These are phyloP conservation scores for Colletotrichum tanaceti DNA, from an alignment of 2,329 filamentous ascomycete species.

Conservation along the genomic window DNA sequence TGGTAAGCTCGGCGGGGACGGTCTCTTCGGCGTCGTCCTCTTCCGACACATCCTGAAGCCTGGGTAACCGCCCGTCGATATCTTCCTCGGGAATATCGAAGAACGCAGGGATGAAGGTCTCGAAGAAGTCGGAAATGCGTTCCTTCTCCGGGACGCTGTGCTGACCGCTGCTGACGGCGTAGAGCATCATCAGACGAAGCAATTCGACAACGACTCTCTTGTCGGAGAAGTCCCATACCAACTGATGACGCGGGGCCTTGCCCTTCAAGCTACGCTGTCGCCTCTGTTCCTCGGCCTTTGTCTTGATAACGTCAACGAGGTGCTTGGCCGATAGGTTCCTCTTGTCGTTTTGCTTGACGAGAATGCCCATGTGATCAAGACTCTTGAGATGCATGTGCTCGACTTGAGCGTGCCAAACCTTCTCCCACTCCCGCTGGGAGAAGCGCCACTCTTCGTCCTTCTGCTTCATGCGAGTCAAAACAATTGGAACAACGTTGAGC, in stretches of 20 bases:
- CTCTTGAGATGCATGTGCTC: slow-evolving; percentile 95
- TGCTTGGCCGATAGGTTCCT: slow-evolving; percentile 90
- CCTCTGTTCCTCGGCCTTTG: slow-evolving; percentile 90
- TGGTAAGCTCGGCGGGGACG: slow-evolving; percentile 76
- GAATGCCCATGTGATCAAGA: slow-evolving; percentile 94
- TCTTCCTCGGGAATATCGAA: slow-evolving; percentile 80
- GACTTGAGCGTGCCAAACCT: slow-evolving; percentile 97
- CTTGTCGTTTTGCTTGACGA: slow-evolving; percentile 90
- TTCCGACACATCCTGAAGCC: slow-evolving; percentile 75
- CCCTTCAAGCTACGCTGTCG: slow-evolving; percentile 73
- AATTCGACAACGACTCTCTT: slow-evolving; percentile 74
- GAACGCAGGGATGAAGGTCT: slow-evolving; percentile 80
- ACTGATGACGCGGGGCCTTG: slow-evolving; percentile 76
- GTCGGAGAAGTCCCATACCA: slow-evolving; percentile 79
- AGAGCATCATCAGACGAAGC: slow-evolving; percentile 72
- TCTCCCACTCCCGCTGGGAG: slow-evolving; percentile 97
- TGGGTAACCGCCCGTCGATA: slow-evolving; percentile 73
- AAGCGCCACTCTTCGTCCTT: slow-evolving; percentile 99
- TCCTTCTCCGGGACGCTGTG: slow-evolving; percentile 79
- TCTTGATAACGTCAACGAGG: slow-evolving; percentile 89
- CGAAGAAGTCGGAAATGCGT: slow-evolving; percentile 79
- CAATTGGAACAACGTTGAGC: slow-evolving; percentile 86
- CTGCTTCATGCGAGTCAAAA: slow-evolving; percentile 90
- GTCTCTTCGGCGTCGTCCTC: slow-evolving; percentile 84
- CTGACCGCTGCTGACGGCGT: slow-evolving; percentile 74